These are phyloP conservation scores for Lagenidium sp. DNA, from an alignment of 352 stramenopile genomes.

Conservation along the genomic window DNA sequence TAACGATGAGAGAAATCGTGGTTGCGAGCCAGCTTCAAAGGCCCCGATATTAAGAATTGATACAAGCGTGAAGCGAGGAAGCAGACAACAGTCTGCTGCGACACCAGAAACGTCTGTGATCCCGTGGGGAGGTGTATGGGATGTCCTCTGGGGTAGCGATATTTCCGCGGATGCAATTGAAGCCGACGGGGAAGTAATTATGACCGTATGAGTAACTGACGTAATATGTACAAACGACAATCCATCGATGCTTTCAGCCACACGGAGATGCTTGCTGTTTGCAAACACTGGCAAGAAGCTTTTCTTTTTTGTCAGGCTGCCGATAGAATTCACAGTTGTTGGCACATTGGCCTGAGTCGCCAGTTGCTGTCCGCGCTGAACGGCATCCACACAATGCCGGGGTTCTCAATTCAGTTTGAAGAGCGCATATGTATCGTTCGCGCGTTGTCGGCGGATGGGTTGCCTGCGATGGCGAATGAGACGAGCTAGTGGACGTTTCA, in stretches of 20 bases:
- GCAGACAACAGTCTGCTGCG: too few species aligned
- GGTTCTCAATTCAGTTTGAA: conserved; percentile 36
- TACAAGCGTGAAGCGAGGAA: conserved; percentile 20
- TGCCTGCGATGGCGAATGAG: background rate
- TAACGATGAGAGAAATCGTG: too few species aligned
- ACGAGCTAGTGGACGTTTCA: conserved; percentile 1
- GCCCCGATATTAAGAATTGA: too few species aligned
- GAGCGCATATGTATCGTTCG: conserved; percentile 34
- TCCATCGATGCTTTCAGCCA: background rate
- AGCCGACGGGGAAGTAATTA: conserved; percentile 76
- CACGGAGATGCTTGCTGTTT: conserved; percentile 38
- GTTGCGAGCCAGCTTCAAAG: too few species aligned
- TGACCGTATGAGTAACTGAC: conserved; percentile 55
- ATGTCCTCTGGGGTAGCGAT: conserved; percentile 29
- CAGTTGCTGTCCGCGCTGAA: conserved; percentile 4
- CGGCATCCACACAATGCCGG: conserved; percentile 49
- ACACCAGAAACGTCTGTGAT: too few species aligned
- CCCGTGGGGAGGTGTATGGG: conserved; percentile 46
- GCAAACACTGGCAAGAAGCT: conserved; percentile 39
- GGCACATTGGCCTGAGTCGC: too few species aligned
- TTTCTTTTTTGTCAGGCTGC: conserved; percentile 45
- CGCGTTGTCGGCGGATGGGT: conserved; percentile 11
- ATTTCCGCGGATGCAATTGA: conserved; percentile 32
- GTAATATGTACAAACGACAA: conserved; percentile 6
- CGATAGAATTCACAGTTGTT: conserved; percentile 74